phyloP scores from a whole-genome alignment of 2,329 filamentous ascomycete genomes.

The Cryphonectria naterciae region DNA sequence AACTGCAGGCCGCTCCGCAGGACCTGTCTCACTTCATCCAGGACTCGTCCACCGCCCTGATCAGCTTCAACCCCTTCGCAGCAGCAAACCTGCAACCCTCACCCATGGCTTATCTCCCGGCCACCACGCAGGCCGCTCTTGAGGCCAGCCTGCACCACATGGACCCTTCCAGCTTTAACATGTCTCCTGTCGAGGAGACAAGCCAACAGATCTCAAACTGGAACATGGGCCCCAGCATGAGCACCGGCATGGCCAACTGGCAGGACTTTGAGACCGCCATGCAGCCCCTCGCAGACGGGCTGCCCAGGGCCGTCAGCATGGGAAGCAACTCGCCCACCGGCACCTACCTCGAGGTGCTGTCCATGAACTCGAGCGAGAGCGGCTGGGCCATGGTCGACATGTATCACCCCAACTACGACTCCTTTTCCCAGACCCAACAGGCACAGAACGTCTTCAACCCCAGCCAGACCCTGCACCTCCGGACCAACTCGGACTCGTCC shows the following conservation, averaged over 20 bases:
- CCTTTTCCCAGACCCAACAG: constrained; percentile 59
- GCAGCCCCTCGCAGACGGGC: constrained; percentile 46
- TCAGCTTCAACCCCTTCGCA: constrained; percentile 58
- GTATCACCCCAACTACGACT: constrained; percentile 73
- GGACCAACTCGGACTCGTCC: constrained; percentile 85
- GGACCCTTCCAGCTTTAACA: constrained; percentile 62
- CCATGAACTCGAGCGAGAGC: constrained; percentile 78
- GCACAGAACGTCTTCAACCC: constrained; percentile 82
- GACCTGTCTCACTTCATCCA: constrained; percentile 60
- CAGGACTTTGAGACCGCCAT: constrained; percentile 76
- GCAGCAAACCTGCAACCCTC: constrained; percentile 56
- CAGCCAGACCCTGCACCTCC: constrained; percentile 83
- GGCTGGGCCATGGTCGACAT: constrained; percentile 84
- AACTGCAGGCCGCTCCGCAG: constrained; percentile 45
- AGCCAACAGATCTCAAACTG: constrained; percentile 39
- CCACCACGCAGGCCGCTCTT: constrained; percentile 65
- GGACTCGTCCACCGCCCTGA: constrained; percentile 56
- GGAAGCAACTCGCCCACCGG: constrained; percentile 73
- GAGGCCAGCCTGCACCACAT: constrained; percentile 61
- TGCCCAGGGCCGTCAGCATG: constrained; percentile 49
- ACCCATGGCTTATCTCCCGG: constrained; percentile 64
- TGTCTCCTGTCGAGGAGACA: constrained; percentile 60
- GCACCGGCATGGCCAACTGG: constrained; percentile 73
- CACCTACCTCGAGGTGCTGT: constrained; percentile 84
- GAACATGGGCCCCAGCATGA: constrained; percentile 52